phyloP scores from a whole-genome alignment of 352 stramenopile genomes.

The Phytopythium sindhum region DNA sequence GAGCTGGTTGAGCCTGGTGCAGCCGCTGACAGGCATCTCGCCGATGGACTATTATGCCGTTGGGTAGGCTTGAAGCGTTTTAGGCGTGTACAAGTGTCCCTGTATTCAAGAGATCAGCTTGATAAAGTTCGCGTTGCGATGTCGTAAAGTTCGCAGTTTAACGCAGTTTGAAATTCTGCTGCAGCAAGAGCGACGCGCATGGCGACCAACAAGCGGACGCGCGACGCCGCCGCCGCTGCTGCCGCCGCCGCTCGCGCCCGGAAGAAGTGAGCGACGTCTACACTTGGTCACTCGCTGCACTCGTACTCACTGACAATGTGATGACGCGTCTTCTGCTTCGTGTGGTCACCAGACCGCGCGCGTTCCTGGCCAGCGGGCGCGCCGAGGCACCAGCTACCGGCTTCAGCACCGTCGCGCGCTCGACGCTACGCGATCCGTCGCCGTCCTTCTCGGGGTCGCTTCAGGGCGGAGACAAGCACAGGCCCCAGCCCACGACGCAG shows the following conservation, averaged over 20 bases:
- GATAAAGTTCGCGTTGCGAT: too few species aligned
- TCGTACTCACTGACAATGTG: not conserved
- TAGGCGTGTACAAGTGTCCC: too few species aligned
- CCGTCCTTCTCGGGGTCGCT: not conserved
- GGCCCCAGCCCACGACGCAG: not conserved
- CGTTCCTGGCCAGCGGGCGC: not conserved
- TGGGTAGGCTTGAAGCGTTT: too few species aligned
- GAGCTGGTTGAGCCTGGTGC: slow-evolving; percentile 76
- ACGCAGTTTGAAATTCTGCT: too few species aligned
- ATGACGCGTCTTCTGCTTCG: not conserved
- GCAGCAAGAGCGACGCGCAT: not conserved
- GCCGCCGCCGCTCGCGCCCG: not conserved
- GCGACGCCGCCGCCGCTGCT: not conserved
- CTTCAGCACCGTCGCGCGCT: not conserved
- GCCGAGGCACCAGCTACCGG: not conserved
- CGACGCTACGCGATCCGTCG: not conserved
- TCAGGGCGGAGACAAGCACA: not conserved
- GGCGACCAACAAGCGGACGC: not conserved
- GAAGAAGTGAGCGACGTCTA: not conserved
- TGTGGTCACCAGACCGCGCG: not conserved
- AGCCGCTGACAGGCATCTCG: slow-evolving; percentile 53
- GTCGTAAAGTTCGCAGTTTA: too few species aligned
- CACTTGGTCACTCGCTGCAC: not conserved
- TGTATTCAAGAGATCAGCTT: too few species aligned
- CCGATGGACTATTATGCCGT: slow-evolving; percentile 31